Base-by-base conservation (phyloP, 148 eudicot genomes). In the Rhododendron simsii region DNA sequence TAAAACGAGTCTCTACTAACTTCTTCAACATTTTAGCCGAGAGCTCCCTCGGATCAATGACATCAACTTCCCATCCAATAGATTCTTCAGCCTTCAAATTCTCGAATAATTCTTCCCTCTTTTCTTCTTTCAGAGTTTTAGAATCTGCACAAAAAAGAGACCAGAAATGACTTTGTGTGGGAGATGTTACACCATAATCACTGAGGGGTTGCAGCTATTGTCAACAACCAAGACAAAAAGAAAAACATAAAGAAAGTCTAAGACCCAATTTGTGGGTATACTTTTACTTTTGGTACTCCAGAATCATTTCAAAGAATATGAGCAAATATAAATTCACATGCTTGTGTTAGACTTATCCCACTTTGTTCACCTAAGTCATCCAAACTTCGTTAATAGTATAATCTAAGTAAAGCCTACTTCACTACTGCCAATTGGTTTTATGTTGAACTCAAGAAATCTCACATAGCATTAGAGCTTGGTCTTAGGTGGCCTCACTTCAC, bases 61-160 rank as follows among this genome's bases (percentile, higher is more conserved):
- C 95, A 89, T 97, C 98, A 88, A 92, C 99, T 88, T 93, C 95
- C 99, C 99, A 97, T 85, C 99, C 98, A 84, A 97, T 93, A 28
- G 95, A 91, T 83, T 89, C 93, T 90, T 97, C 94, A 83, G 90
- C 86, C 90, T 97, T 97, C 91, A 97, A 90, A 79, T 84, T 89
- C 86, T 94, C 99, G 92, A 94, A 97, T 81, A 97, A 86, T 86
- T 97, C 98, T 87, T 95, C 99, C 89, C 99, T 93, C 90, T 94
- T 93, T 86, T 97, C 98, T 91, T 95, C 99, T 89, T 95, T 97
- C 63, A 97, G 91, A 51, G 99, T 97, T 88, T 97, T 97, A 41
- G 99, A 97, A 91, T 97, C 99, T 97, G 91, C 83, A 90, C 80
- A 39, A 35, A 80, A 0, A 14, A 85, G 50, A 75, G 83, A 61